These are phyloP conservation scores for Citrullus mucosospermus DNA, from an alignment of 306 rosid genomes.

Conservation along the genomic window DNA sequence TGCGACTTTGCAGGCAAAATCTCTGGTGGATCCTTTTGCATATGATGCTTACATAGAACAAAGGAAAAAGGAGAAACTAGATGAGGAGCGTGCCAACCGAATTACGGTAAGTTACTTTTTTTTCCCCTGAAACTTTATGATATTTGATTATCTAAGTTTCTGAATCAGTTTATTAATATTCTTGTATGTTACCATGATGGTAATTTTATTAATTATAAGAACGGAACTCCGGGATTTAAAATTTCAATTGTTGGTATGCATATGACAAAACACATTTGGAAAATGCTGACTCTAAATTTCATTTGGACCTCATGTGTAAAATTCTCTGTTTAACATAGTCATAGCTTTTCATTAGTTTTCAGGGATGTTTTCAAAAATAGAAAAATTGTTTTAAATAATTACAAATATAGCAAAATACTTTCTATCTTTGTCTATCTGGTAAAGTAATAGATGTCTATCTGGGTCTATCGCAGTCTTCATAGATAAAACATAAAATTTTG, in stretches of 20 bases:
- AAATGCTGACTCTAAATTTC: neutral
- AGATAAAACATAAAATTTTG: no score
- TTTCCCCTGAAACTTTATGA: neutral
- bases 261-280: neutral
- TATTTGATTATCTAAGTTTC: neutral
- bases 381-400: no score
- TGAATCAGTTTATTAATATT: neutral
- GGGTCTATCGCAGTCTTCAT: no score
- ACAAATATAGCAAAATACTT: no score
- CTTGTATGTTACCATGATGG: neutral
- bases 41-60: conserved; percentile 47
- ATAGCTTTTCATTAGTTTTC: neutral
- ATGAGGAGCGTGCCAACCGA: conserved; percentile 62
- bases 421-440: no score
- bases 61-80: conserved; percentile 52
- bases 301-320: neutral
- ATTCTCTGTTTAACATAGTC: neutral
- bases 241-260: neutral
- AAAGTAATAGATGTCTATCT: no score
- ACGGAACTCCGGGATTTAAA: neutral
- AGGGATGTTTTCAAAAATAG: no score
- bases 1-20: conserved; percentile 60
- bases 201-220: neutral
- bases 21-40: conserved; percentile 51
- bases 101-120: conserved; percentile 44